Conservation (phyloP, 305 asterid genomes). For the Fraxinus ornus region DNA sequence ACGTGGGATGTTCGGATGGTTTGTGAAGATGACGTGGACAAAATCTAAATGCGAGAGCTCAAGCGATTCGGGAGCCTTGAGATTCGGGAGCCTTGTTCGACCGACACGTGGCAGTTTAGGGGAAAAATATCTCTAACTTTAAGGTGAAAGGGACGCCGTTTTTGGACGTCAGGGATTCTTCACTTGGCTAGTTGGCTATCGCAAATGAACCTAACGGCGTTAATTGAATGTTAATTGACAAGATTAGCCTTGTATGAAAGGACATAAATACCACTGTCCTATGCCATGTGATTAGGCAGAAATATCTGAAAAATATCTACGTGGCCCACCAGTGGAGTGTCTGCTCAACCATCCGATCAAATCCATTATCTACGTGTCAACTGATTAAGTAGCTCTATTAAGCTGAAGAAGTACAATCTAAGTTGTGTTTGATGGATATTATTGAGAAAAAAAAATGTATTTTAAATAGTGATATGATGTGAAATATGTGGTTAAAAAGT, state of each 20-base stretch:
- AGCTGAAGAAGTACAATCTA: neutral
- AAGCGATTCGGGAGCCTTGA: conserved; percentile 35
- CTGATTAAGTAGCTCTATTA: neutral
- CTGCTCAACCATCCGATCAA: neutral
- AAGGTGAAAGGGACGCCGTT: conserved; percentile 22
- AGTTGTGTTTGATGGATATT: too few relatives aligned
- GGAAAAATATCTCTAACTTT: conserved; percentile 28
- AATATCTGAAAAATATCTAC: conserved; percentile 15
- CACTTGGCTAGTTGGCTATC: neutral
- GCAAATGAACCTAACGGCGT: conserved; percentile 17
- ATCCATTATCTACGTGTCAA: neutral
- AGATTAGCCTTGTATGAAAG: conserved; percentile 1
- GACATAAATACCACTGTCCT: conserved; percentile 4
- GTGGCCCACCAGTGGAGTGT: neutral
- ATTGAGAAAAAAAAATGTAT: too few relatives aligned
- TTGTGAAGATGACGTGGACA: conserved; percentile 29
- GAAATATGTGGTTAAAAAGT: too few relatives aligned
- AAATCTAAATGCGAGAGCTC: conserved; percentile 36
- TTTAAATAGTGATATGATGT: too few relatives aligned
- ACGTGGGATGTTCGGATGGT: neutral
- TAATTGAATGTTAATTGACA: neutral
- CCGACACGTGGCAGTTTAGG: conserved; percentile 37
- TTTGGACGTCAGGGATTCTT: neutral
- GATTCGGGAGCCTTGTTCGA: too few relatives aligned
- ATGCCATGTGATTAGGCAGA: conserved; percentile 26